A percentile compares a stretch with the other conserved stretches of the same genome.
phyloP scores from a whole-genome alignment of 2,329 filamentous ascomycete species.

The Penicillium sp. region DNA sequence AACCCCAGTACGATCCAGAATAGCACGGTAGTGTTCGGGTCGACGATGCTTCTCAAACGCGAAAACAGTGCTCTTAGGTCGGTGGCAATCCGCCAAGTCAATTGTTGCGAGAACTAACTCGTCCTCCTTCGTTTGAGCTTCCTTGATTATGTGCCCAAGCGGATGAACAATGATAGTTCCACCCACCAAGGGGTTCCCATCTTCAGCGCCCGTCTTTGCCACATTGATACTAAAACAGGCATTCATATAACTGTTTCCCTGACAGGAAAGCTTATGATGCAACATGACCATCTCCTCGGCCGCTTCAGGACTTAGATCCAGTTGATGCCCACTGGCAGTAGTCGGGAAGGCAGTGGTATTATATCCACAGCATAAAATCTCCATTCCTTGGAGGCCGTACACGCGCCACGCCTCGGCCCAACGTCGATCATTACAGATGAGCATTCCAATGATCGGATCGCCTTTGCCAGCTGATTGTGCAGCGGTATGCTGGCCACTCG shows the following conservation, averaged over 20 bases:
- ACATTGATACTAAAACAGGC: conserved; percentile 49
- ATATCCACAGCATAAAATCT: conserved; percentile 49
- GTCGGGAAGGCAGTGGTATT: conserved; percentile 40
- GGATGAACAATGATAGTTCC: conserved; percentile 14
- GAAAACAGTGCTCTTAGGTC: conserved; percentile 12
- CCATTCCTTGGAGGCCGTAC: conserved; percentile 50
- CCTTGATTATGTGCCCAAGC: conserved; percentile 13
- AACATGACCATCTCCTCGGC: conserved; percentile 48
- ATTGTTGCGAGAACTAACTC: conserved; percentile 9
- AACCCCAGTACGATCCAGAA: conserved; percentile 12
- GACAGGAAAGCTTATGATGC: conserved; percentile 45
- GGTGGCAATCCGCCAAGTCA: conserved; percentile 12
- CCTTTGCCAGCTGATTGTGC: conserved; percentile 30
- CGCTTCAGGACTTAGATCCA: conserved; percentile 41
- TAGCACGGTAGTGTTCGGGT: conserved; percentile 11
- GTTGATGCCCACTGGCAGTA: conserved; percentile 43
- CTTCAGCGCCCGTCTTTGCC: conserved; percentile 50
- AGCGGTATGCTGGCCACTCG: not conserved
- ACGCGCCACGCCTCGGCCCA: conserved; percentile 54
- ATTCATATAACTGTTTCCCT: conserved; percentile 52
- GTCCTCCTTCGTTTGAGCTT: conserved; percentile 13
- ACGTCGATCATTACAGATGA: conserved; percentile 55
- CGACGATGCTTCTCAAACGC: conserved; percentile 13
- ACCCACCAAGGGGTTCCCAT: conserved; percentile 37
- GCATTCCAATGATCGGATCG: conserved; percentile 53